Conservation (phyloP, 2,329 filamentous ascomycete genomes). For the Curvularia sp. region DNA sequence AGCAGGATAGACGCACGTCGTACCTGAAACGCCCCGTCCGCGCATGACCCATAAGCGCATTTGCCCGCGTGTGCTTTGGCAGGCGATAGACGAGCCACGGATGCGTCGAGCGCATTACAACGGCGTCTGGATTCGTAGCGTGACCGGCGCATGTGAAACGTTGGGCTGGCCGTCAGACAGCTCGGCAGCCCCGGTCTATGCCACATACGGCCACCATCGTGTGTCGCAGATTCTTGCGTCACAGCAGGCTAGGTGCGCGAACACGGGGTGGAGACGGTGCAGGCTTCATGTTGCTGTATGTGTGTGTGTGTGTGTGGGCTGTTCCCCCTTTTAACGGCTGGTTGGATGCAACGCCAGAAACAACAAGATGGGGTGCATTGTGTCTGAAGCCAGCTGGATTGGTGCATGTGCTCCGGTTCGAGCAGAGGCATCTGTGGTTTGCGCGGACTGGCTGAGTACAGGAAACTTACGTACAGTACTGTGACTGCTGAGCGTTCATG, state of each 20-base stretch:
- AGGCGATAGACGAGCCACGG: conserved; percentile 2
- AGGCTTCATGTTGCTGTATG: conserved; percentile 18
- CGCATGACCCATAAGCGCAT: conserved; percentile 1
- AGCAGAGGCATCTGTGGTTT: neutral
- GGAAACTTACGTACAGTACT: neutral
- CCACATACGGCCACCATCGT: conserved; percentile 16
- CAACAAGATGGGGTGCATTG: conserved; percentile 2
- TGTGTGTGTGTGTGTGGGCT: conserved; percentile 6
- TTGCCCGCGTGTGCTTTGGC: conserved; percentile 2
- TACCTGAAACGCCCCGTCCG: neutral
- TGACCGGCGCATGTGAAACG: conserved; percentile 23
- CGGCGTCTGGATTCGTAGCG: conserved; percentile 10
- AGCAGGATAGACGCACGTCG: neutral
- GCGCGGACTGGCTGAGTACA: neutral
- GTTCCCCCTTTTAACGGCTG: neutral
- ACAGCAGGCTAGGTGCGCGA: conserved; percentile 6
- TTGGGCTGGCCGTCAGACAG: conserved; percentile 16
- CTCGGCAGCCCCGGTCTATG: conserved; percentile 16
- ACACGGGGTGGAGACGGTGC: conserved; percentile 28
- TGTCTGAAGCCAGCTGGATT: conserved; percentile 17
- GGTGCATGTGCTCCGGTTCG: neutral
- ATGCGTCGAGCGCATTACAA: conserved; percentile 15
- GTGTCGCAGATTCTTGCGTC: conserved; percentile 24
- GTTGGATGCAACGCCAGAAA: conserved; percentile 3
- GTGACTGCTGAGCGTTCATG: neutral